Evolutionary conservation across 2,329 filamentous ascomycete species (phyloP).

Genomic region (Penicillium sp.): DNA sequence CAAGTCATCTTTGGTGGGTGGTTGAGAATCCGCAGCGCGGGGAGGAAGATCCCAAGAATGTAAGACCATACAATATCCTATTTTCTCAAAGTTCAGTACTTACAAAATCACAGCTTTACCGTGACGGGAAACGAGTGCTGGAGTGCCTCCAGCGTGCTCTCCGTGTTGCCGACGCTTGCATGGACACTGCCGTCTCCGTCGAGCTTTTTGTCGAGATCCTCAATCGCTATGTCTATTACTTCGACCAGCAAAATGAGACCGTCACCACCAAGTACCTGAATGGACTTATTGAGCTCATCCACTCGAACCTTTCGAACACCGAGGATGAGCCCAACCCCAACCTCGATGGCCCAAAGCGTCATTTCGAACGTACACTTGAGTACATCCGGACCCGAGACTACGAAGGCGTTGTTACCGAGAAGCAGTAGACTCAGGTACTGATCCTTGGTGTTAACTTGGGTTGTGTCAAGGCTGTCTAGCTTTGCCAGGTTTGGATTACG

Average conservation of each 20-base stretch:
- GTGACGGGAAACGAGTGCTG: slow-evolving; percentile 93
- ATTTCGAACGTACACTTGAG: slow-evolving; percentile 92
- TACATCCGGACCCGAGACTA: slow-evolving; percentile 91
- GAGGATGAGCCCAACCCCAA: slow-evolving; percentile 65
- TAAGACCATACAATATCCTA: slow-evolving; percentile 47
- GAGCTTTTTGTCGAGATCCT: slow-evolving; percentile 98
- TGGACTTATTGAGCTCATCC: slow-evolving; percentile 94
- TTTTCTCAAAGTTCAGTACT: slow-evolving; percentile 20
- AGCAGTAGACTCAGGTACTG: slow-evolving; percentile 32
- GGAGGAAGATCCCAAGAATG: slow-evolving; percentile 78
- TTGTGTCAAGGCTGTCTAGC: neutral
- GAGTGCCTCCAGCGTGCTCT: slow-evolving; percentile 95
- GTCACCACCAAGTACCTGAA: slow-evolving; percentile 98
- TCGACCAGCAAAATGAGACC: slow-evolving; percentile 97
- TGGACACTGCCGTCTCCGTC: slow-evolving; percentile 96
- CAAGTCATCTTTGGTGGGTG: slow-evolving; percentile 97
- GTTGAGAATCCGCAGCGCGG: slow-evolving; percentile 74
- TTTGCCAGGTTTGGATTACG: neutral
- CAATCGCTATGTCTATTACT: slow-evolving; percentile 98
- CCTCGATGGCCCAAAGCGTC: slow-evolving; percentile 84
- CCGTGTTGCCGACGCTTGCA: slow-evolving; percentile 95
- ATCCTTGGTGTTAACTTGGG: neutral
- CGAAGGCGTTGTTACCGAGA: slow-evolving; percentile 80
- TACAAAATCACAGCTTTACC: slow-evolving; percentile 70
- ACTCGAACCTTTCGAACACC: slow-evolving; percentile 88